These are phyloP conservation scores for Colletotrichum zoysiae DNA, from an alignment of 2,329 filamentous ascomycete species.

Conservation along the genomic window DNA sequence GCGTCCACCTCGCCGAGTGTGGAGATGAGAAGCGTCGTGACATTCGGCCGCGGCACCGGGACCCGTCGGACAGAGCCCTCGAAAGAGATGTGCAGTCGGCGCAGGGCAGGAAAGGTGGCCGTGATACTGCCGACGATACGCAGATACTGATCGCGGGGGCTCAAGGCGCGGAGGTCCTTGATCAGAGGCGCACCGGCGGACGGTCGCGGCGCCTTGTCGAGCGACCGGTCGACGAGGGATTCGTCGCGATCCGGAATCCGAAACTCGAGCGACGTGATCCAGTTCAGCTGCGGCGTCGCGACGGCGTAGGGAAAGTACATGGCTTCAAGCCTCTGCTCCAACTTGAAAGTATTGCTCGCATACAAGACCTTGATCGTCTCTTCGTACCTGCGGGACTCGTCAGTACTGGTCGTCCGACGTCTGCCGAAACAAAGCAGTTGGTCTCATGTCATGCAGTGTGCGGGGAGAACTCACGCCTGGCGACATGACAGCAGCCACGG, in stretches of 20 bases:
- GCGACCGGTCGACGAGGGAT: conserved; percentile 31
- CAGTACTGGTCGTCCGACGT: conserved; percentile 21
- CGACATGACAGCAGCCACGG: conserved; percentile 40
- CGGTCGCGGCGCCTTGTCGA: conserved; percentile 33
- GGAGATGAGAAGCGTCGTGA: conserved; percentile 37
- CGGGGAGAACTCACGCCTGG: conserved; percentile 36
- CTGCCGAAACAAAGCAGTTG: not conserved
- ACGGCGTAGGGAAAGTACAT: conserved; percentile 39
- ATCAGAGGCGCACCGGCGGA: conserved; percentile 18
- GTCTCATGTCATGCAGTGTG: conserved; percentile 11
- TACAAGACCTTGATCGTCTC: conserved; percentile 42
- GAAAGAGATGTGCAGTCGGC: conserved; percentile 38
- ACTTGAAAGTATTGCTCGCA: conserved; percentile 41
- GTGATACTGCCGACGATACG: conserved; percentile 29
- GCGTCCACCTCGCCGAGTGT: conserved; percentile 37
- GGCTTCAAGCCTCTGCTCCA: conserved; percentile 40
- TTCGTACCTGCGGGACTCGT: conserved; percentile 36
- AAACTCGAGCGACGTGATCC: conserved; percentile 42
- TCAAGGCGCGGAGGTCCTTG: conserved; percentile 19
- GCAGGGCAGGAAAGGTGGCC: conserved; percentile 37
- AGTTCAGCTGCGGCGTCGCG: conserved; percentile 18
- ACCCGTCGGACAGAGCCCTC: conserved; percentile 40
- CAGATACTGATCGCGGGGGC: conserved; percentile 33
- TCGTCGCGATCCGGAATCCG: conserved; percentile 40
- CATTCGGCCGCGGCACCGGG: conserved; percentile 36